Evolutionary conservation across 768 basidiomycete genomes (phyloP), one percentile per base, ranked within the genome.

Genomic region (Psilocybe cyanescens): DNA sequence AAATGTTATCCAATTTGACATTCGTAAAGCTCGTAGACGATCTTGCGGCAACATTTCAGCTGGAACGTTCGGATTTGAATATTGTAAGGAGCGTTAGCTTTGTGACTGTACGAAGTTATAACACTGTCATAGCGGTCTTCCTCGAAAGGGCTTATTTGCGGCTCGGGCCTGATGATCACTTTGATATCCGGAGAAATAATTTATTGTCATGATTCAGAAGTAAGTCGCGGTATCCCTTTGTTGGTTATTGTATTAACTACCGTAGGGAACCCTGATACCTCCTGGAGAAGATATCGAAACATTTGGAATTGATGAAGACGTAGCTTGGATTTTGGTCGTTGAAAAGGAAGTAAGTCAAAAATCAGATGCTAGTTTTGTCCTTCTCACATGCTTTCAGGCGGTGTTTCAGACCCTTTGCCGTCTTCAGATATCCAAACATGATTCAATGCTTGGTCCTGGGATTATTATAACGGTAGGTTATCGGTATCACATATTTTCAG

Each of bases 351-450:
- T 90, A 33, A 5, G 28, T 29, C 46, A 35, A 44, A n/a, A 57
- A 31, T 37, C 24, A 19, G 19, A 30, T 28, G 33, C 28, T 55
- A 51, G 62, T n/a, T 11, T 3, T 16, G 9, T 6, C 30, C n/a
- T n/a, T 66, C 14, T 50, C 54, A 33, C 11, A 19, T 59, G 41
- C 54, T n/a, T 61, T 14, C 70, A 98, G 97, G 97, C 97, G 0
- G 86, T 97, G n/a, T 99, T 98, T 71, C 92, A 95, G 69, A 91
- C 93, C 0, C 81, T 99, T 1, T 90, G 88, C 68, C 79, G 81
- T 45, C 64, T 87, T 14, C 74, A 74, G 19, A 75, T 95, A 55
- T 77, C 86, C 4, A 75, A 78, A 19, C 75, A 85, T 63, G 70
- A 77, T 0, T 72, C 70, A 3, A 72, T 88, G 46, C 82, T 86